Base-by-base conservation (phyloP, 495 filamentous ascomycete species). In the Penicillium manginii region DNA sequence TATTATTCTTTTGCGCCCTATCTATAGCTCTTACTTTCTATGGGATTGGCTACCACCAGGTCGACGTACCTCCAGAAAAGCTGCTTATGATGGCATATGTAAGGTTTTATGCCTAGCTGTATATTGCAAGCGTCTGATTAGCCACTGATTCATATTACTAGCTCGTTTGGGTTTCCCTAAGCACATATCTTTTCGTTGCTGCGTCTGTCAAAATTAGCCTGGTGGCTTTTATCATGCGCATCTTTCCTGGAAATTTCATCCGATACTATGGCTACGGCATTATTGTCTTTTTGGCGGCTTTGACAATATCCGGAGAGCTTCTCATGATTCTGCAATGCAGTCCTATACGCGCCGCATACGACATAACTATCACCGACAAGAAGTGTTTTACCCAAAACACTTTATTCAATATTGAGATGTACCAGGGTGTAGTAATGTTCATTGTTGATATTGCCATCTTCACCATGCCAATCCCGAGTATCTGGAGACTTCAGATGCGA, bases 361-460 rank as follows among this genome's bases (percentile, higher is more conserved):
- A 63, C 31, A 60, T 54, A 35, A 51, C 58, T 2, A 52, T 64
- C 18, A 15, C 42, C 15, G 46, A 46, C 12, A 18, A 11, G 3
- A 59, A 45, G n/a, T 67, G 64, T 26, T 58, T 61, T 39, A 49
- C 57, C 9, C 18, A 22, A 4, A 40, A 61, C 8, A 52, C 58
- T n/a, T 12, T 63, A 47, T 61, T 59, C 14, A 55, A 23, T 3
- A 55, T 67, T 11, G 22, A 33, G 11, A 58, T 67, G 49, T 63
- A 63, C 39, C 64, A 67, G 49, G 61, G 55, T 4, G 55, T 67
- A 0, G 17, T 67, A 31, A 67, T 67, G 64, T 59, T 84, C 56
- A 6, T 82, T 14, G 69, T 78, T 15, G 83, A 84, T 60, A 61
- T 83, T 50, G 76, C 74, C 70, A 81, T 84, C 54, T 59, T 86